A percentile compares a stretch with the other conserved stretches of the same genome.
These are phyloP conservation scores for Hamamelis virginiana DNA, from an alignment of 164 flowering plant species.

Conservation along the genomic window DNA sequence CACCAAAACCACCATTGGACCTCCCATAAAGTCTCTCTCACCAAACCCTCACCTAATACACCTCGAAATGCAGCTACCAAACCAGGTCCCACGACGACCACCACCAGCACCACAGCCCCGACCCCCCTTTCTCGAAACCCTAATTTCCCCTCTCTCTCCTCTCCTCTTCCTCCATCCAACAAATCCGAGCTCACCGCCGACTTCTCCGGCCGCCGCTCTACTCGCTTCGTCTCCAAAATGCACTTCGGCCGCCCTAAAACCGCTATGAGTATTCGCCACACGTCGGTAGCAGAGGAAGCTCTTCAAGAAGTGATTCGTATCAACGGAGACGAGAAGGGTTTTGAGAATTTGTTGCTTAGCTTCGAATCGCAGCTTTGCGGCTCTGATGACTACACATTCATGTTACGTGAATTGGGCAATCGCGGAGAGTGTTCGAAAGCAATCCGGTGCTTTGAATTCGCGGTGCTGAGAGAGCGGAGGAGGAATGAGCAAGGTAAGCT, in stretches of 20 bases:
- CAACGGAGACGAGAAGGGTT: slow-evolving; percentile 24
- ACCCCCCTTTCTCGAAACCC: background rate
- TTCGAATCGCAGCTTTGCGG: slow-evolving; percentile 61
- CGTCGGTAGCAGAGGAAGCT: slow-evolving; percentile 66
- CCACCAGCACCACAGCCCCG: slow-evolving; percentile 3
- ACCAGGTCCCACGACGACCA: slow-evolving; percentile 12
- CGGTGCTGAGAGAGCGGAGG: slow-evolving; percentile 51
- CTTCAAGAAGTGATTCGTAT: slow-evolving; percentile 35
- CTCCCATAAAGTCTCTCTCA: slow-evolving; percentile 36
- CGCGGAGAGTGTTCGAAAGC: slow-evolving; percentile 68
- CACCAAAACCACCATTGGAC: slow-evolving; percentile 19
- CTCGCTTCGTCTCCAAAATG: slow-evolving; percentile 84
- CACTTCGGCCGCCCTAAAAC: slow-evolving; percentile 73
- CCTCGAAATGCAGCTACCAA: slow-evolving; percentile 26
- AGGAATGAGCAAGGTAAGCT: slow-evolving; percentile 75
- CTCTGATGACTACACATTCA: slow-evolving; percentile 73
- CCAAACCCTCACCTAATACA: slow-evolving; percentile 23
- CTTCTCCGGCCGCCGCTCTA: slow-evolving; percentile 85
- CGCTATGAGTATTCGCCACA: slow-evolving; percentile 45
- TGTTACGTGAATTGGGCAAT: slow-evolving; percentile 85
- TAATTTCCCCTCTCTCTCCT: slow-evolving; percentile 13
- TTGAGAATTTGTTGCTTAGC: slow-evolving; percentile 41
- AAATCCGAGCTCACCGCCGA: slow-evolving; percentile 52
- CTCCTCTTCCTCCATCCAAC: slow-evolving; percentile 33
- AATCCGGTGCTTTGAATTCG: slow-evolving; percentile 65